These are phyloP conservation scores for Alternaria conjuncta DNA, from an alignment of 2,329 filamentous ascomycete genomes.

Conservation along the genomic window DNA sequence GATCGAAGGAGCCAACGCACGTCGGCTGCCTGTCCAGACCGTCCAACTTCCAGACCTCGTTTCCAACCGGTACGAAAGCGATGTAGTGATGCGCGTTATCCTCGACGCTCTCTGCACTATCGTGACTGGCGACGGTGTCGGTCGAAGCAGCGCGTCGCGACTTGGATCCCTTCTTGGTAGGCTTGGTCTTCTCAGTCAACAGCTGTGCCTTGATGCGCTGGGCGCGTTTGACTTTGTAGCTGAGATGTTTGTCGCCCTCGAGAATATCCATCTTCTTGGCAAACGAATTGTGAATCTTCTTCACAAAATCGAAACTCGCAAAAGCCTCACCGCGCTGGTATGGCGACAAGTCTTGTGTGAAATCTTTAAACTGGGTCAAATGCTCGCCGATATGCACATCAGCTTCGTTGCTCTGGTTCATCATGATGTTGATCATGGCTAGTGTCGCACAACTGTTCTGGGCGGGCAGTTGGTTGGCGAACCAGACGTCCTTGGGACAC, in stretches of 20 bases:
- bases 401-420: conserved; percentile 70
- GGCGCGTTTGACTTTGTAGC: conserved; percentile 59
- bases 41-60: conserved; percentile 85
- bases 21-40: conserved; percentile 77
- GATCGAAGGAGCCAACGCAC: conserved; percentile 58
- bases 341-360: conserved; percentile 72
- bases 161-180: conserved; percentile 52
- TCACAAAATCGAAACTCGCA: conserved; percentile 76
- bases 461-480: conserved; percentile 79
- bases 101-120: conserved; percentile 55
- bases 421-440: conserved; percentile 89
- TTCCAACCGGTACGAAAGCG: conserved; percentile 80
- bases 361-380: conserved; percentile 74
- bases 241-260: conserved; percentile 76
- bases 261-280: conserved; percentile 67
- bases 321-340: conserved; percentile 78
- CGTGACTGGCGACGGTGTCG: conserved; percentile 39
- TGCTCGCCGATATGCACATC: conserved; percentile 68
- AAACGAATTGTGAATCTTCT: conserved; percentile 86
- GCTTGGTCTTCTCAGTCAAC: conserved; percentile 15
- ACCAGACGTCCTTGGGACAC: conserved; percentile 78
- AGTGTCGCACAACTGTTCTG: conserved; percentile 89
- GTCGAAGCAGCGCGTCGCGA: conserved; percentile 38
- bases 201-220: conserved; percentile 26
- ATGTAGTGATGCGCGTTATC: conserved; percentile 86